Percentiles rank a stretch among this genome's conserved stretches.
Conservation (phyloP, 2,329 filamentous ascomycete genomes). For the Colletotrichum camelliae region DNA sequence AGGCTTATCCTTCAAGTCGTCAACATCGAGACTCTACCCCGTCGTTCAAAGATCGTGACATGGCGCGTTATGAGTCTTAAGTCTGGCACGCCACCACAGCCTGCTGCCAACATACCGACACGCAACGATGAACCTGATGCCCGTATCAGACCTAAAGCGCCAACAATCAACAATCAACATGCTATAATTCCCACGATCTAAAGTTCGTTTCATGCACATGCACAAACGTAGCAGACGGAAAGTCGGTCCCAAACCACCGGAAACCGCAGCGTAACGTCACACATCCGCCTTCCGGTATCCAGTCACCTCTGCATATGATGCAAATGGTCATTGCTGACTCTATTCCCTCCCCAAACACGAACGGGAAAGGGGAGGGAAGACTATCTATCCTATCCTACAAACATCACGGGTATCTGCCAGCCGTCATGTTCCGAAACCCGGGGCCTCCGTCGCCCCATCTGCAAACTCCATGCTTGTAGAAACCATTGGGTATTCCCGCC, state of each 20-base stretch:
- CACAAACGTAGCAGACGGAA: not conserved
- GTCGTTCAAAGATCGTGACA: not conserved
- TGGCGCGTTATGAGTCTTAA: not conserved
- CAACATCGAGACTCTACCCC: accelerated
- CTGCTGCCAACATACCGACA: not conserved
- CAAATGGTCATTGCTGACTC: not conserved
- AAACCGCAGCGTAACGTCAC: not conserved
- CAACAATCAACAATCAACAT: not conserved
- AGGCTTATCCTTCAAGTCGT: not conserved
- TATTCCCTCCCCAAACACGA: not conserved
- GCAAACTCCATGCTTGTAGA: not conserved
- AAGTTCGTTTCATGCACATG: not conserved
- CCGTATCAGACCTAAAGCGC: not conserved
- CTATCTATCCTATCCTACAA: not conserved
- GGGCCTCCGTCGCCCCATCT: not conserved
- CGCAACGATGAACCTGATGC: not conserved
- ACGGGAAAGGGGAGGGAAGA: not conserved
- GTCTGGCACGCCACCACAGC: accelerated
- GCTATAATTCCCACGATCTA: not conserved
- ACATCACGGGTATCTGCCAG: not conserved
- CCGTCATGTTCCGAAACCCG: not conserved
- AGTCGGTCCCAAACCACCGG: not conserved
- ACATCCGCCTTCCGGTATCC: not conserved
- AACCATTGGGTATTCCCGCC: not conserved
- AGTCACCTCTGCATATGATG: not conserved